These are phyloP conservation scores for Solanum clarkiae DNA, from an alignment of 257 asterid species.

Conservation along the genomic window DNA sequence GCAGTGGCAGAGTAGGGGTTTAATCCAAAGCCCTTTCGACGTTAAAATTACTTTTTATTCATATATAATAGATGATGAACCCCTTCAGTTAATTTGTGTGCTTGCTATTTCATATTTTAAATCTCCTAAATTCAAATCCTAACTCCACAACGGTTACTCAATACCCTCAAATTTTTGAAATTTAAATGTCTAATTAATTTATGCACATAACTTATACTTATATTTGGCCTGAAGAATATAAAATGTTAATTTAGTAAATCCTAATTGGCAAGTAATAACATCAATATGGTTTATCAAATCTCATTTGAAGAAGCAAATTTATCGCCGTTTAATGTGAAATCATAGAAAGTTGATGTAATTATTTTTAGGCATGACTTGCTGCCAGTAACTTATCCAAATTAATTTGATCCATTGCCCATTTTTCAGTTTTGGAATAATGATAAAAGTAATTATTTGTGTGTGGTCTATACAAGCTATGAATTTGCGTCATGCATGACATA, in stretches of 20 bases:
- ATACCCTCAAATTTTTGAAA: neutral
- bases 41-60: too few species aligned
- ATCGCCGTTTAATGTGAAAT: slow-evolving; percentile 3
- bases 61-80: too few species aligned
- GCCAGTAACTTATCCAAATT: neutral
- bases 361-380: neutral
- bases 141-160: too few species aligned
- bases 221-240: neutral
- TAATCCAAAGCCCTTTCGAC: too few species aligned
- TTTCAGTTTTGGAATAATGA: neutral
- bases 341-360: slow-evolving; percentile 32
- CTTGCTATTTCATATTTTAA: too few species aligned
- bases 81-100: too few species aligned
- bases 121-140: too few species aligned
- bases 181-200: too few species aligned
- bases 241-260: neutral
- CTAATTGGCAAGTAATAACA: neutral
- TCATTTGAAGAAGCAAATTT: neutral
- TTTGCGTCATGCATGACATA: too few species aligned
- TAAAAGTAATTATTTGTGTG: neutral
- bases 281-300: neutral
- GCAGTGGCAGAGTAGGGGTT: too few species aligned
- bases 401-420: neutral
- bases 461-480: neutral
- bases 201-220: neutral